These are phyloP conservation scores for Kodamaea plutei DNA, from an alignment of 1,139 yeast genomes.

Conservation along the genomic window DNA sequence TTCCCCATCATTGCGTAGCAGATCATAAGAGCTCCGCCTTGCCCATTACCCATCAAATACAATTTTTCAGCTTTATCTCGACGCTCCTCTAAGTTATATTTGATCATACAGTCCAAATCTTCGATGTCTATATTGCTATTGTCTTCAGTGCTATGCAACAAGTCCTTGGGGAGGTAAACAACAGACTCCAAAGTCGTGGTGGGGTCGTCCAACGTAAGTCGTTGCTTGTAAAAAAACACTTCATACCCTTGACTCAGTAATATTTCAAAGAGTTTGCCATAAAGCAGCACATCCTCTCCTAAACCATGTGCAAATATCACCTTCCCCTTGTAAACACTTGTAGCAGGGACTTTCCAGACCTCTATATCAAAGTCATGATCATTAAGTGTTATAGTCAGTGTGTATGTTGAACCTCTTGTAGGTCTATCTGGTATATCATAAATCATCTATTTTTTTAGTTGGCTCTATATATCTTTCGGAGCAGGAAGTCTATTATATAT, in stretches of 20 bases:
- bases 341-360: constrained; percentile 37
- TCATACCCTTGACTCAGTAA: constrained; percentile 65
- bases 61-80: constrained; percentile 37
- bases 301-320: constrained; percentile 77
- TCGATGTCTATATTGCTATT: constrained; percentile 44
- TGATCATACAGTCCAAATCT: constrained; percentile 67
- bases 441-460: too few relatives aligned
- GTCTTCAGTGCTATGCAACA: constrained; percentile 35
- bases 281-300: constrained; percentile 59
- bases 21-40: constrained; percentile 87
- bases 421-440: constrained; percentile 4
- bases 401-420: constrained; percentile 3
- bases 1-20: constrained; percentile 73
- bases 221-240: constrained; percentile 73
- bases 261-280: constrained; percentile 56
- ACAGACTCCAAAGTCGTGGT: constrained; percentile 58
- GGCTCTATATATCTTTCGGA: too few relatives aligned
- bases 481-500: too few relatives aligned
- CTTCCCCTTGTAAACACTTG: constrained; percentile 45
- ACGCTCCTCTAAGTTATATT: constrained; percentile 27
- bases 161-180: constrained; percentile 57
- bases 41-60: constrained; percentile 79
- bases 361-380: constrained; percentile 38
- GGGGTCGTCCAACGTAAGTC: constrained; percentile 23
- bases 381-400: constrained; percentile 21